Conservation (phyloP, 345 rosid genomes). For the Populus euphratica region DNA sequence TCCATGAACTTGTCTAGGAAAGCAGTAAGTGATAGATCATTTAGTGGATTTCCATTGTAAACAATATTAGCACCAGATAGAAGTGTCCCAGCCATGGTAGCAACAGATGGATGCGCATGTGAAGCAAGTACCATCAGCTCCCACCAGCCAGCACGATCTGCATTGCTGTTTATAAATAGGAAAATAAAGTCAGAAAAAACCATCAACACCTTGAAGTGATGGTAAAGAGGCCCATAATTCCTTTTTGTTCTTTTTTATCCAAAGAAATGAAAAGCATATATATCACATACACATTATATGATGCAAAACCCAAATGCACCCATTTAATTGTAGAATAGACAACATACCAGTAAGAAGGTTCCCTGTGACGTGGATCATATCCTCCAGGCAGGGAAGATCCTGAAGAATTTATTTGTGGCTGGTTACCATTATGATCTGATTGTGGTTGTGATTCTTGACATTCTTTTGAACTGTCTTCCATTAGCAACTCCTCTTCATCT, state of each 20-base stretch:
- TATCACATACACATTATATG: neutral
- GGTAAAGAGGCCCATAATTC: too few species aligned
- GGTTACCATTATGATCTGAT: slow-evolving; percentile 26
- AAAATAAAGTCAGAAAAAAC: neutral
- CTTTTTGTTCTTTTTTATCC: neutral
- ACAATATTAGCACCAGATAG: slow-evolving; percentile 81
- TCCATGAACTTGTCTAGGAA: slow-evolving; percentile 97
- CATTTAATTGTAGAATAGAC: neutral
- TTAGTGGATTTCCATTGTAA: slow-evolving; percentile 85
- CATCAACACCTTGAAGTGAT: too few species aligned
- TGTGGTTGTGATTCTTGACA: slow-evolving; percentile 21
- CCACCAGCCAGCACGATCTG: slow-evolving; percentile 87
- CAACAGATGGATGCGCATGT: slow-evolving; percentile 89
- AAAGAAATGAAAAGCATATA: neutral
- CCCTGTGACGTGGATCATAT: slow-evolving; percentile 89
- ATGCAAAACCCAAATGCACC: neutral
- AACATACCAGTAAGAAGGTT: slow-evolving; percentile 81
- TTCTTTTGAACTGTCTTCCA: slow-evolving; percentile 31
- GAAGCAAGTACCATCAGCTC: slow-evolving; percentile 81
- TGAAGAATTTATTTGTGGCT: slow-evolving; percentile 28
- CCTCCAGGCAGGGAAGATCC: slow-evolving; percentile 65
- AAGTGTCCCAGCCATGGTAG: slow-evolving; percentile 95
- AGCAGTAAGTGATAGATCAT: slow-evolving; percentile 70
- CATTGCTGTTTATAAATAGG: slow-evolving; percentile 53
- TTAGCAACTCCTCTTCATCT: slow-evolving; percentile 49